phyloP scores from a whole-genome alignment of 73 alveolate species.

The Paramecium primaurelia region DNA sequence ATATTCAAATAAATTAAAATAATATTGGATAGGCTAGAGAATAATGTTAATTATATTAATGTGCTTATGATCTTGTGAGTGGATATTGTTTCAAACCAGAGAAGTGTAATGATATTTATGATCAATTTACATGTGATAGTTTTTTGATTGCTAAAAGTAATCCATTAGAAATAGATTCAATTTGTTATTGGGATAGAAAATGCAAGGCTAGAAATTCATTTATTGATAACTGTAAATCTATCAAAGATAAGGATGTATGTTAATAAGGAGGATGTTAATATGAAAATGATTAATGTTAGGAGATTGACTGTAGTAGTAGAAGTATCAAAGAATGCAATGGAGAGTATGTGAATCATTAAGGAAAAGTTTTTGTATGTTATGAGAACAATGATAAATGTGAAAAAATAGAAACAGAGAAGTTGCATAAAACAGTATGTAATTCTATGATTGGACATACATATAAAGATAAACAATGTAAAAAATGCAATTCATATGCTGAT shows the following conservation, averaged over 20 bases:
- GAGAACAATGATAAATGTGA: constrained; percentile 21
- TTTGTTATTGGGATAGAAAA: background rate
- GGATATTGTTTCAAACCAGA: constrained; percentile 39
- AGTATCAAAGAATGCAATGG: constrained; percentile 29
- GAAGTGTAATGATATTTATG: constrained; percentile 15
- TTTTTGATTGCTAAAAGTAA: background rate
- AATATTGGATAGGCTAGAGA: background rate
- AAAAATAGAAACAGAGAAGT: background rate
- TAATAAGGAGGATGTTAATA: background rate
- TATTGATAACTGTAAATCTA: background rate
- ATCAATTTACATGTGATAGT: constrained; percentile 12
- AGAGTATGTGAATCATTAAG: constrained; percentile 30
- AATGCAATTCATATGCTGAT: background rate
- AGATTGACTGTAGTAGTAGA: background rate
- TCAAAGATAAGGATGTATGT: background rate
- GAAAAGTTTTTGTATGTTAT: background rate
- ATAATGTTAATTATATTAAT: background rate
- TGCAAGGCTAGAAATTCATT: background rate
- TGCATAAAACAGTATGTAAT: background rate
- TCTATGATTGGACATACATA: constrained; percentile 21
- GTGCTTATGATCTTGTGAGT: constrained; percentile 10
- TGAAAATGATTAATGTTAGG: background rate
- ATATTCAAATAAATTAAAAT: background rate
- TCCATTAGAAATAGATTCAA: background rate
- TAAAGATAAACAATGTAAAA: background rate